A percentile compares a stretch with the other conserved stretches of the same genome.
Evolutionary conservation across 495 filamentous ascomycete species (phyloP).

Genomic region (Aspergillus campestris): DNA sequence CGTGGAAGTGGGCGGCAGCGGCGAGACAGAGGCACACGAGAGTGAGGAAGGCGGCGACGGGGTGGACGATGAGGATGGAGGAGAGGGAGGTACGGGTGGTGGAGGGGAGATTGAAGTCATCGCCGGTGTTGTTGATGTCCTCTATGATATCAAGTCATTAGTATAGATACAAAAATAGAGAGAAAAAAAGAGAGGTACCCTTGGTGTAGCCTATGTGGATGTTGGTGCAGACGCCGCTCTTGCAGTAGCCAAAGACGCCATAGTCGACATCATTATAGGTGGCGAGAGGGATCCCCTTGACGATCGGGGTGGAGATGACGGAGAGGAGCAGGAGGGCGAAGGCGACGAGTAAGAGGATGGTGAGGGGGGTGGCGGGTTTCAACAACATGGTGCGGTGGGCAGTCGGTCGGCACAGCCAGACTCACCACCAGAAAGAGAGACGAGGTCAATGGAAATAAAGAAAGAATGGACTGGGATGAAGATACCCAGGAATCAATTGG

Average conservation of each 20-base stretch:
- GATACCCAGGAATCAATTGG: too few species aligned
- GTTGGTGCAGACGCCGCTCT: conserved; percentile 52
- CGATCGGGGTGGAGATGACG: conserved; percentile 88
- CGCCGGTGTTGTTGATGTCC: conserved; percentile 33
- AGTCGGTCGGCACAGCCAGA: conserved; percentile 8
- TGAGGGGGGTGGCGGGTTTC: conserved; percentile 88
- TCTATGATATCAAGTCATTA: conserved; percentile 21
- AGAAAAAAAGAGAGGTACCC: conserved; percentile 47
- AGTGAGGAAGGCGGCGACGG: conserved; percentile 78
- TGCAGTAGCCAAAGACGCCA: conserved; percentile 90
- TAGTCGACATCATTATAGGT: conserved; percentile 69
- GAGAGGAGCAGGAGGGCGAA: conserved; percentile 80
- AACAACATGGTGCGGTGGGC: conserved; percentile 45
- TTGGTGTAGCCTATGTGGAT: conserved; percentile 79
- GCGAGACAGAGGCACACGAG: conserved; percentile 77
- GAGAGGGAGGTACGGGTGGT: conserved; percentile 76
- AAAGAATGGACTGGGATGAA: background rate
- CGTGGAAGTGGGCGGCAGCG: conserved; percentile 75
- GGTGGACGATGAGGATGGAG: conserved; percentile 84
- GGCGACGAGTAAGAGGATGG: conserved; percentile 73
- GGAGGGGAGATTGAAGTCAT: conserved; percentile 66
- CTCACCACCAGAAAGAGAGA: background rate
- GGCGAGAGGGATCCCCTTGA: conserved; percentile 75
- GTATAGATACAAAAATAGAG: background rate
- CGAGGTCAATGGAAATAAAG: background rate